phyloP scores from a whole-genome alignment of 2,329 filamentous ascomycete species.

The Botrytis aclada region DNA sequence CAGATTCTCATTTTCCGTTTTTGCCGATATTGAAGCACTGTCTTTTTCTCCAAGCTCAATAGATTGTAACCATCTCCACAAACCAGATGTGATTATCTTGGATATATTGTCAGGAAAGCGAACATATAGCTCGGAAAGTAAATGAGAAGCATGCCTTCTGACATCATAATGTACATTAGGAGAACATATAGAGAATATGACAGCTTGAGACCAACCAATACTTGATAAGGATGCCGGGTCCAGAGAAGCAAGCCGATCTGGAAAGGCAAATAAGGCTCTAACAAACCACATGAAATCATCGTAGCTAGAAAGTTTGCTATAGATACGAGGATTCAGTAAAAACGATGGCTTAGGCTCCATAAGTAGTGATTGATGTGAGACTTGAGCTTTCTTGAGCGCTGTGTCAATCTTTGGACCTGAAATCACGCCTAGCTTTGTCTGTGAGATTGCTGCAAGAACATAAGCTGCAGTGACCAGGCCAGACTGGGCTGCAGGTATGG shows the following conservation, averaged over 20 bases:
- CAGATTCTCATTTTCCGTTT: conserved; percentile 62
- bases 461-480: conserved; percentile 79
- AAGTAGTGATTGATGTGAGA: conserved; percentile 63
- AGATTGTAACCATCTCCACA: conserved; percentile 77
- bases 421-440: conserved; percentile 51
- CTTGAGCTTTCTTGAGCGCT: conserved; percentile 58
- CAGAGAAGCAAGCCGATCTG: conserved; percentile 47
- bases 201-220: conserved; percentile 76
- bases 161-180: conserved; percentile 57
- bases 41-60: conserved; percentile 75
- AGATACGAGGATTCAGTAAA: conserved; percentile 78
- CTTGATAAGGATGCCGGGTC: conserved; percentile 51
- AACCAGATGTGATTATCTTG: conserved; percentile 61
- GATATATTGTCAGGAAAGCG: conserved; percentile 57
- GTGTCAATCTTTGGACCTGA: conserved; percentile 54
- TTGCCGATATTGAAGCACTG: conserved; percentile 62
- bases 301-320: conserved; percentile 70
- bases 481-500: conserved; percentile 73
- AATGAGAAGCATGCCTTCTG: conserved; percentile 59
- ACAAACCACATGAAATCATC: conserved; percentile 79
- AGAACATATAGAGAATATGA: conserved; percentile 75
- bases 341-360: conserved; percentile 83
- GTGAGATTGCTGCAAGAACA: conserved; percentile 63
- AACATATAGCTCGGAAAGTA: conserved; percentile 64
- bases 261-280: conserved; percentile 63